A percentile compares a stretch with the other conserved stretches of the same genome.
Conservation (phyloP, 2,329 filamentous ascomycete genomes). For the Stemphylium beticola region DNA sequence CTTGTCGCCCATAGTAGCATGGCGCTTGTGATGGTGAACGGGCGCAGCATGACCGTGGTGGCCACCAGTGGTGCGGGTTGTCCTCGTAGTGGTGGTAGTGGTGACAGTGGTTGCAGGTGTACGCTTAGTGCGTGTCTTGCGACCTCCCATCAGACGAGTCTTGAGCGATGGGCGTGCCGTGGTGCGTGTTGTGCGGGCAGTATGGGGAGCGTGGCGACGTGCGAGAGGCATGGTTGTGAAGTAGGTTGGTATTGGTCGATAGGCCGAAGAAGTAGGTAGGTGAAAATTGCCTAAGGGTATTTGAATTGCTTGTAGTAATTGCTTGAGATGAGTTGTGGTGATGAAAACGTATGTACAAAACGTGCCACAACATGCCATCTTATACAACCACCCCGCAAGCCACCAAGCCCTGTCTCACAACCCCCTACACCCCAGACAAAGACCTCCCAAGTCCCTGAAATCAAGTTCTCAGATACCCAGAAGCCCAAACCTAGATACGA, state of each 20-base stretch:
- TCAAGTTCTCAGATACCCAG: slow-evolving; percentile 27
- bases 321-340: neutral
- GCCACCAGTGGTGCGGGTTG: slow-evolving; percentile 53
- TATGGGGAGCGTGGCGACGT: slow-evolving; percentile 30
- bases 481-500: slow-evolving; percentile 13
- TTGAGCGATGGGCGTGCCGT: slow-evolving; percentile 59
- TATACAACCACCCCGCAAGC: slow-evolving; percentile 7
- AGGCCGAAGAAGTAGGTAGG: neutral
- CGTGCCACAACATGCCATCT: slow-evolving; percentile 4
- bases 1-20: slow-evolving; percentile 75
- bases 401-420: neutral
- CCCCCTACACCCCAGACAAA: neutral
- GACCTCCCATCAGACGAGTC: slow-evolving; percentile 58
- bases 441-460: slow-evolving; percentile 18
- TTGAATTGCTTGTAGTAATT: neutral
- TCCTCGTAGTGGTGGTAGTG: slow-evolving; percentile 50
- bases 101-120: slow-evolving; percentile 41
- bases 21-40: slow-evolving; percentile 69
- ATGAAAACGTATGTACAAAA: neutral
- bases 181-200: slow-evolving; percentile 24
- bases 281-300: neutral
- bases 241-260: slow-evolving; percentile 7
- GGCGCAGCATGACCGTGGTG: slow-evolving; percentile 25
- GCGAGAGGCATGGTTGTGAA: slow-evolving; percentile 37
- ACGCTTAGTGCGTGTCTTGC: slow-evolving; percentile 44